A percentile compares a stretch with the other conserved stretches of the same genome.
Conservation (phyloP, 2,329 filamentous ascomycete species). For the Xylariaceae sp. region DNA sequence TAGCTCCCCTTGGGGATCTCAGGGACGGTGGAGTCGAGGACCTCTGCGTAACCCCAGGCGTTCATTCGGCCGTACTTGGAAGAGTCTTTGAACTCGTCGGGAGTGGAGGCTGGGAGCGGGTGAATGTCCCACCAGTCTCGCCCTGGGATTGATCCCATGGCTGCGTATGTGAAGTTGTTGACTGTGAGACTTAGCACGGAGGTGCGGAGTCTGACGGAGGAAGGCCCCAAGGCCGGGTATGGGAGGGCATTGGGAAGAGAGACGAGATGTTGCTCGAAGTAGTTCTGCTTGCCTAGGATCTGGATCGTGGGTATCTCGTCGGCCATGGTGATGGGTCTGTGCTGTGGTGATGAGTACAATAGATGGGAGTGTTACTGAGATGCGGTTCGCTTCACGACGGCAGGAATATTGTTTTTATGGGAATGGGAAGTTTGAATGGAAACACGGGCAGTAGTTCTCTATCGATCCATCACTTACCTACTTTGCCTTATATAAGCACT, state of each 20-base stretch:
- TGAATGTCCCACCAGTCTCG: constrained; percentile 42
- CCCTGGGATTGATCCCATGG: constrained; percentile 24
- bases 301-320: constrained; percentile 28
- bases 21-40: constrained; percentile 40
- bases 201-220: constrained; percentile 32
- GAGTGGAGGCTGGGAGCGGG: constrained; percentile 36
- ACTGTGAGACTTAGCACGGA: constrained; percentile 30
- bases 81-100: constrained; percentile 35
- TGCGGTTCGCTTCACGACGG: too few species aligned
- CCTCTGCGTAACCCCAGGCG: constrained; percentile 47
- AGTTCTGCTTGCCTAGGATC: constrained; percentile 31
- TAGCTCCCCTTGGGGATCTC: constrained; percentile 33
- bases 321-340: constrained; percentile 20
- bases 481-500: too few species aligned
- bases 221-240: constrained; percentile 24
- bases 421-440: too few species aligned
- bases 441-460: too few species aligned
- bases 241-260: constrained; percentile 24
- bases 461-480: too few species aligned
- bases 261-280: constrained; percentile 29
- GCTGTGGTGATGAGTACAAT: background rate
- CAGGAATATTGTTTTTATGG: too few species aligned
- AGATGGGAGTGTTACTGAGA: too few species aligned
- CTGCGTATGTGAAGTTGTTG: constrained; percentile 37
- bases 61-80: constrained; percentile 44